Evolutionary conservation across 2,329 filamentous ascomycete species (phyloP).

Genomic region (Scolecobasidium constrictum): DNA sequence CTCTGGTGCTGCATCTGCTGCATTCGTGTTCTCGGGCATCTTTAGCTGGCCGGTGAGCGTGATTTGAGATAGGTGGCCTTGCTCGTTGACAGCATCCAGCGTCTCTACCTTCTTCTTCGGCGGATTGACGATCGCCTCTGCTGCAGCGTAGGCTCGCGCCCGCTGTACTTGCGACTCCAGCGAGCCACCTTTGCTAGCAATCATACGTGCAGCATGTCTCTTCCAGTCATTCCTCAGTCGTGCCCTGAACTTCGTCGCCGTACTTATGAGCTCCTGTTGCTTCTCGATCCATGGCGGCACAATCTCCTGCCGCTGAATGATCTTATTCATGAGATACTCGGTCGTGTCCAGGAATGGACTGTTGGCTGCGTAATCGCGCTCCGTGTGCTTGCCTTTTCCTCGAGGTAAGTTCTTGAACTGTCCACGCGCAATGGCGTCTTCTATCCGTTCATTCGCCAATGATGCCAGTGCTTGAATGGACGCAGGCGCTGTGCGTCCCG

Average conservation of each 20-base stretch:
- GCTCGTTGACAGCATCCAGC: slow-evolving; percentile 30
- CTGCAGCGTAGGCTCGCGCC: slow-evolving; percentile 63
- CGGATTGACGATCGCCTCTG: slow-evolving; percentile 59
- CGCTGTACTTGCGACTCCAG: slow-evolving; percentile 60
- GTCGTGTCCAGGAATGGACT: slow-evolving; percentile 93
- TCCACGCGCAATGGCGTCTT: slow-evolving; percentile 83
- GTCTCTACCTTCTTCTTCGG: slow-evolving; percentile 30
- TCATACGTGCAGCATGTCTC: slow-evolving; percentile 67
- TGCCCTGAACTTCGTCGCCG: slow-evolving; percentile 58
- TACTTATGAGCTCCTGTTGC: slow-evolving; percentile 74
- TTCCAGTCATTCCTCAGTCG: slow-evolving; percentile 76
- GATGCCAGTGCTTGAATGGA: slow-evolving; percentile 68
- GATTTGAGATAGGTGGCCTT: slow-evolving; percentile 38
- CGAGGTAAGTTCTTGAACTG: slow-evolving; percentile 79
- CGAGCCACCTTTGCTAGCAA: slow-evolving; percentile 65
- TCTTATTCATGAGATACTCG: slow-evolving; percentile 97
- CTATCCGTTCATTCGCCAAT: slow-evolving; percentile 83
- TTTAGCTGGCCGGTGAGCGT: slow-evolving; percentile 33
- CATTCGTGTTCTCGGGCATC: background rate
- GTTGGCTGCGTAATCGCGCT: slow-evolving; percentile 69
- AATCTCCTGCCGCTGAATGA: slow-evolving; percentile 92
- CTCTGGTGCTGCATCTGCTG: background rate
- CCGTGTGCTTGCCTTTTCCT: slow-evolving; percentile 67
- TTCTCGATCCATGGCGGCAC: slow-evolving; percentile 98
- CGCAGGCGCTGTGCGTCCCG: slow-evolving; percentile 61